Evolutionary conservation across 352 stramenopile species (phyloP).

Genomic region (Ophiocytium majus): DNA sequence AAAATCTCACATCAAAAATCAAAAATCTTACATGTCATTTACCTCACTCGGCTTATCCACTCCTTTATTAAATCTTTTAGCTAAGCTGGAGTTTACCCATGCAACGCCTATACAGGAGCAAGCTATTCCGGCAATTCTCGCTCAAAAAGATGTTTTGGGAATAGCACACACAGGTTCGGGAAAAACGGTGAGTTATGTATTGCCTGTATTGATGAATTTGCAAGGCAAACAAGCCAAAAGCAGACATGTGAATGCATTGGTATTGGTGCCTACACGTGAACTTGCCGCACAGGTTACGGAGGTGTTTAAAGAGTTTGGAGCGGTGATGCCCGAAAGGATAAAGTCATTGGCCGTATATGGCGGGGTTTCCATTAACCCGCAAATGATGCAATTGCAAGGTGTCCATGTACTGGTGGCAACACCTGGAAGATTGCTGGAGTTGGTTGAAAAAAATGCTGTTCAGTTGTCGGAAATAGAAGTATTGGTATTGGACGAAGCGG

Average conservation of each 20-base stretch:
- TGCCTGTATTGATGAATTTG: background rate
- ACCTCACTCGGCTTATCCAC: too few relatives aligned
- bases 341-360: conserved; percentile 72
- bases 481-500: conserved; percentile 79
- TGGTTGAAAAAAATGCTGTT: conserved; percentile 72
- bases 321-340: background rate
- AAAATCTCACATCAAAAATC: too few relatives aligned
- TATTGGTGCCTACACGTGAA: background rate
- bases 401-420: conserved; percentile 71
- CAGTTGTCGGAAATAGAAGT: conserved; percentile 71
- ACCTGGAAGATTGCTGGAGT: conserved; percentile 75
- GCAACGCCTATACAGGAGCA: conserved; percentile 90
- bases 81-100: too few relatives aligned
- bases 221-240: background rate
- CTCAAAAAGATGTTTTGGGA: conserved; percentile 83
- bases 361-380: conserved; percentile 36
- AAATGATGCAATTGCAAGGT: conserved; percentile 47
- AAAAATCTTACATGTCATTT: too few relatives aligned
- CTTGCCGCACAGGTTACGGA: background rate
- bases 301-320: background rate
- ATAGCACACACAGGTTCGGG: conserved; percentile 96
- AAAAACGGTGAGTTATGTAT: conserved; percentile 15
- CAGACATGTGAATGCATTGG: conserved; percentile 1
- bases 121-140: conserved; percentile 89
- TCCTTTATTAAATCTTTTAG: too few relatives aligned